Evolutionary conservation across 768 basidiomycete genomes (phyloP), one percentile per base, ranked within the genome.

Genomic region (Phanerochaete sordida): DNA sequence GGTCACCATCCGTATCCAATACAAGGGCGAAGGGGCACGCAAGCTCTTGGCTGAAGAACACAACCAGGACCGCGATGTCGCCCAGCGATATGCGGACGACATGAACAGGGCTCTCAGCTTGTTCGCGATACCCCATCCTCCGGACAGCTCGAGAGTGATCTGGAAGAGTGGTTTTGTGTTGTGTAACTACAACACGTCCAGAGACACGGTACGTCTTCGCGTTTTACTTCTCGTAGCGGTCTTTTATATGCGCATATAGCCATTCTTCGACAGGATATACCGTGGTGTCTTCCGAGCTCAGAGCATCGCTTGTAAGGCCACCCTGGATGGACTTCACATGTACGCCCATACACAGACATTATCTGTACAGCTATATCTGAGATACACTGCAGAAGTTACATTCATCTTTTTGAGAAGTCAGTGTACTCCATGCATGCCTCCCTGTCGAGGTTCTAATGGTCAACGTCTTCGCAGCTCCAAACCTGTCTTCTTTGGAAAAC

Each of bases 361-460:
- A 15, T 51, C n/a, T 30, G 13, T 33, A 5, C 28, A 21, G 23
- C 12, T 23, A 23, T n/a, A 8, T 16, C 8, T 31, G 13, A 31
- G 30, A 19, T 15, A 8, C 7, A n/a, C 6, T 16, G 30, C 50
- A 62, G 61, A 53, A 62, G 61, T 37, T 62, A 53, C 30, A 62
- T 62, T 19, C 57, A 58, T 44, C 31, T 62, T 21, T 62, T 62
- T 55, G 61, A 62, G 27, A 62, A 62, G 61, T 62, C 33, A n/a
- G 12, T 58, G 39, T 58, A n/a, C n/a, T 35, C 13, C 24, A 13
- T 49, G n/a, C 57, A 24, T 30, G 28, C 28, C 5, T 23, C 16
- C 31, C 12, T 11, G 39, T 23, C 8, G 15, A 52, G n/a, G 21
- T 39, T 12, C 35, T 24, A 23, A 54, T 31, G 19, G 7, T 35